Evolutionary conservation across 2,329 filamentous ascomycete genomes (phyloP).

Genomic region (Clonostachys rhizophaga): DNA sequence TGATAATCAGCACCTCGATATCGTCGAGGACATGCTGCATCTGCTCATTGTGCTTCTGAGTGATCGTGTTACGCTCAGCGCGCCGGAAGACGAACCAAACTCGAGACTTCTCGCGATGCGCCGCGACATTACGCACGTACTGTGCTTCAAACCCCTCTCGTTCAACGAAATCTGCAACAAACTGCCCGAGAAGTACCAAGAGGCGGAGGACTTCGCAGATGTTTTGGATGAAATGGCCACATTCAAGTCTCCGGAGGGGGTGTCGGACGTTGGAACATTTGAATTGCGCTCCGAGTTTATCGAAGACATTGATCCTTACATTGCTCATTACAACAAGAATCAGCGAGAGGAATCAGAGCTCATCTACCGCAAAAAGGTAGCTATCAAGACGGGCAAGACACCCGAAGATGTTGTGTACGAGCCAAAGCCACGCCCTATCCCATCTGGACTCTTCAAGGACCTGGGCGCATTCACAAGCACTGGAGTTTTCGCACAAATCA

Average conservation of each 20-base stretch:
- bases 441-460: conserved; percentile 70
- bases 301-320: conserved; percentile 90
- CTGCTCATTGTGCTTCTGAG: conserved; percentile 86
- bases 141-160: conserved; percentile 94
- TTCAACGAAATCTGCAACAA: conserved; percentile 88
- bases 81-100: conserved; percentile 59
- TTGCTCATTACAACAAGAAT: conserved; percentile 93
- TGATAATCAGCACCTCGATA: conserved; percentile 81
- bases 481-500: conserved; percentile 81
- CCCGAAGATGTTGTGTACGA: conserved; percentile 86
- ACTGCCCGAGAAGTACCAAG: conserved; percentile 83
- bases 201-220: conserved; percentile 81
- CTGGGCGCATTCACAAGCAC: conserved; percentile 79
- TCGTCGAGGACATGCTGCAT: conserved; percentile 94
- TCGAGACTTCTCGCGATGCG: conserved; percentile 69
- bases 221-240: conserved; percentile 83
- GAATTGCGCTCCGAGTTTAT: conserved; percentile 84
- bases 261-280: conserved; percentile 91
- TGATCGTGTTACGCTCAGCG: conserved; percentile 77
- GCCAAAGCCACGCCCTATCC: conserved; percentile 73
- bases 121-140: conserved; percentile 84
- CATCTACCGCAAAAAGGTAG: conserved; percentile 81
- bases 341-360: conserved; percentile 93
- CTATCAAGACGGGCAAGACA: conserved; percentile 79
- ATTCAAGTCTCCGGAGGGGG: conserved; percentile 84